Evolutionary conservation across 106 monocot genomes (phyloP).

Genomic region (Phalaenopsis equestris): DNA sequence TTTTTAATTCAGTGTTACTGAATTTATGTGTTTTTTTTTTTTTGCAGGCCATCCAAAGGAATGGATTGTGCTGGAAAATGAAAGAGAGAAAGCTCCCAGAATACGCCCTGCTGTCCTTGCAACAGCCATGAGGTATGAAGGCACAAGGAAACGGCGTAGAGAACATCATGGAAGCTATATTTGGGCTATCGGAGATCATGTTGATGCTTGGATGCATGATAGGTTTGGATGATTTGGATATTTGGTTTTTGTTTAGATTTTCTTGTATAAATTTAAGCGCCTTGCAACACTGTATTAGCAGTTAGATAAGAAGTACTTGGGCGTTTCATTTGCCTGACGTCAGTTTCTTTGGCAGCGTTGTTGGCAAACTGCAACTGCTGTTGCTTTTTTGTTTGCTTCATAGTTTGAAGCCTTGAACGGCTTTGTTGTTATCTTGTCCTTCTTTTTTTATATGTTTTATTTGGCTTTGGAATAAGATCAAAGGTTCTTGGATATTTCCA

Average conservation of each 20-base stretch:
- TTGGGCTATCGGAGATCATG: conserved; percentile 70
- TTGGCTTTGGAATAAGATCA: neutral
- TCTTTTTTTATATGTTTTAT: too few species aligned
- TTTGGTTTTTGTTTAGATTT: neutral
- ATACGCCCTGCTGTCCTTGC: conserved; percentile 57
- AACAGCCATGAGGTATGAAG: conserved; percentile 34
- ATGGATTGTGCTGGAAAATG: conserved; percentile 55
- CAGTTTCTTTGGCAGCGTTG: neutral
- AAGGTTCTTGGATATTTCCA: neutral
- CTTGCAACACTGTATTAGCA: neutral
- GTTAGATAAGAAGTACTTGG: neutral
- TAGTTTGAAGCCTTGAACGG: neutral
- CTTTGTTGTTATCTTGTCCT: too few species aligned
- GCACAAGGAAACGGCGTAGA: conserved; percentile 67
- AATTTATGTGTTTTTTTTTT: neutral
- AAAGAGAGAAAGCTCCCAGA: conserved; percentile 48
- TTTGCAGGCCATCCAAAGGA: conserved; percentile 57
- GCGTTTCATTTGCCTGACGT: neutral
- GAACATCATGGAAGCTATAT: conserved; percentile 30
- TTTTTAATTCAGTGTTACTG: neutral
- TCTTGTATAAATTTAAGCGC: neutral
- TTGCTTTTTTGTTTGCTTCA: neutral
- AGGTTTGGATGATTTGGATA: conserved; percentile 24
- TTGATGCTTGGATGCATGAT: conserved; percentile 71
- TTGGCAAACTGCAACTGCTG: neutral